Percentiles rank a stretch among this genome's conserved stretches.
These are phyloP conservation scores for Lophiostoma macrostomum DNA, from an alignment of 495 filamentous ascomycete species.

Conservation along the genomic window DNA sequence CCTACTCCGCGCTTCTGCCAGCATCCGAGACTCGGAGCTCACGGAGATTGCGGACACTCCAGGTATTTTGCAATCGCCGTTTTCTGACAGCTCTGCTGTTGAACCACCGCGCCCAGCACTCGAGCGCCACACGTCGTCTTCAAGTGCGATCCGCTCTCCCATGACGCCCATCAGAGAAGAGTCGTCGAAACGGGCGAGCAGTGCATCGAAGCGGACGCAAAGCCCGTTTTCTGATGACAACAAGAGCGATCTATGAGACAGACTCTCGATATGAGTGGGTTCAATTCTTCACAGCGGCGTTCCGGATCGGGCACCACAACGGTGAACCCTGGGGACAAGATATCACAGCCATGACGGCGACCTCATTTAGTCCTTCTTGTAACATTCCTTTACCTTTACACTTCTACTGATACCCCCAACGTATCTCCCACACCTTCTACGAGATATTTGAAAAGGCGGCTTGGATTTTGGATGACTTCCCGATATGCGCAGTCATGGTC, in stretches of 20 bases:
- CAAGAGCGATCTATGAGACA: constrained; percentile 12
- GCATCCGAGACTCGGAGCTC: constrained; percentile 24
- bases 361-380: constrained; percentile 3
- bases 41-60: constrained; percentile 34
- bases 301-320: constrained; percentile 12
- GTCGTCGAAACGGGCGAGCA: constrained; percentile 36
- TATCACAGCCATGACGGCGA: constrained; percentile 3
- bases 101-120: constrained; percentile 15
- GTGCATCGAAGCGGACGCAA: constrained; percentile 25
- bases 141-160: constrained; percentile 16
- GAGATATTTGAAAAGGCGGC: no score
- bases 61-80: constrained; percentile 25
- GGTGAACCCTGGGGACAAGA: constrained; percentile 14
- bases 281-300: no score
- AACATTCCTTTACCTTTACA: not conserved
- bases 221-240: constrained; percentile 36
- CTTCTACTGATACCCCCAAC: constrained; percentile 11
- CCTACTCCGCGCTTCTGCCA: constrained; percentile 25
- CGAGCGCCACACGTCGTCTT: constrained; percentile 23
- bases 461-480: not conserved
- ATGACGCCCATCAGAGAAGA: constrained; percentile 41
- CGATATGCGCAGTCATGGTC: no score
- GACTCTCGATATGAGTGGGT: not conserved
- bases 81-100: constrained; percentile 33
- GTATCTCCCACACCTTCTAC: no score